phyloP scores from a whole-genome alignment of 2,329 filamentous ascomycete genomes.

The Cercospora brassicicola region DNA sequence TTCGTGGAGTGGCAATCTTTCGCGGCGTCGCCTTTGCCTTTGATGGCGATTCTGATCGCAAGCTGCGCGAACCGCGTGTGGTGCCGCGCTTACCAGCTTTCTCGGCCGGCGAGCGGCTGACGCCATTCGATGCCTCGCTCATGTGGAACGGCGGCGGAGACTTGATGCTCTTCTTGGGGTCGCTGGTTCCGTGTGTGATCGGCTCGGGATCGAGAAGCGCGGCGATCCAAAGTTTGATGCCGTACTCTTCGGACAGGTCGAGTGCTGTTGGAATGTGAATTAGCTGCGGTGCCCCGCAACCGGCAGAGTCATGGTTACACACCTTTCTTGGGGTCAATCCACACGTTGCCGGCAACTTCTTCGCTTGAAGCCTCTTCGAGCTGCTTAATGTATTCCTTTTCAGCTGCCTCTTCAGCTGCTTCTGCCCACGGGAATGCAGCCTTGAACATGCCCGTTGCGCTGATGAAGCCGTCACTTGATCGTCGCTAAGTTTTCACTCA shows the following conservation, averaged over 20 bases:
- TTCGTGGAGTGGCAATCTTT: slow-evolving; percentile 55
- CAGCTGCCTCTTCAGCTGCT: slow-evolving; percentile 67
- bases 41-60: slow-evolving; percentile 61
- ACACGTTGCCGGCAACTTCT: slow-evolving; percentile 94
- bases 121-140: slow-evolving; percentile 35
- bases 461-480: slow-evolving; percentile 80
- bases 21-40: slow-evolving; percentile 46
- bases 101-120: slow-evolving; percentile 28
- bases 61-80: slow-evolving; percentile 50
- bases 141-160: slow-evolving; percentile 74
- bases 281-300: neutral
- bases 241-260: slow-evolving; percentile 80
- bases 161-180: slow-evolving; percentile 64
- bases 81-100: slow-evolving; percentile 28
- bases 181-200: slow-evolving; percentile 66
- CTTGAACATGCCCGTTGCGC: slow-evolving; percentile 90
- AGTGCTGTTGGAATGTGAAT: slow-evolving; percentile 60
- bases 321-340: slow-evolving; percentile 80
- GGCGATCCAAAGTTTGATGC: slow-evolving; percentile 80
- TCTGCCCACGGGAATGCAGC: slow-evolving; percentile 74
- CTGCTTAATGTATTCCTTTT: slow-evolving; percentile 82
- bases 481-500: slow-evolving; percentile 57
- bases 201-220: slow-evolving; percentile 88
- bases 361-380: slow-evolving; percentile 79
- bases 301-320: slow-evolving; percentile 7